Conservation (phyloP, 2,329 filamentous ascomycete genomes). For the Fusarium coicis region DNA sequence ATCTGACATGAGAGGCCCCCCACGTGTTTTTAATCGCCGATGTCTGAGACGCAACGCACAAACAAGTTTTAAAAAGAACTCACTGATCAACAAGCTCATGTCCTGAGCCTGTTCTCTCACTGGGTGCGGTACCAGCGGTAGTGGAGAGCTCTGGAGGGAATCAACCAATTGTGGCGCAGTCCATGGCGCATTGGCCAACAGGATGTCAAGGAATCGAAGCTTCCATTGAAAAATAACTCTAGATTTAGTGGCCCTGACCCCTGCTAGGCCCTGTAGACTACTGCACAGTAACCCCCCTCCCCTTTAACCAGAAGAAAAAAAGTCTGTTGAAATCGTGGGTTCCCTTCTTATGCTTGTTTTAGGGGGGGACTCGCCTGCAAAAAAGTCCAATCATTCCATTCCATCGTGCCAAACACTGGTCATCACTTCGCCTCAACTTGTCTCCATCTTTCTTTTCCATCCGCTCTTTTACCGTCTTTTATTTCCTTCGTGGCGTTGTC, state of each 20-base stretch:
- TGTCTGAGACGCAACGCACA: background rate
- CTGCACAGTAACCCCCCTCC: background rate
- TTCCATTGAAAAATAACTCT: background rate
- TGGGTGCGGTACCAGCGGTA: background rate
- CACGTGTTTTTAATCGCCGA: background rate
- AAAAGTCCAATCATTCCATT: background rate
- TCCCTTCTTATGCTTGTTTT: background rate
- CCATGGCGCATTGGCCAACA: constrained; percentile 4
- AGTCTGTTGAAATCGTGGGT: background rate
- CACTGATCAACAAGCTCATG: background rate
- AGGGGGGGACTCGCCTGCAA: background rate
- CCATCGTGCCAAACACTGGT: background rate
- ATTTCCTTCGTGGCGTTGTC: background rate
- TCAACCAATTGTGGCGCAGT: background rate
- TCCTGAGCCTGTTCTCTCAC: background rate
- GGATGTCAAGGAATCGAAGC: background rate
- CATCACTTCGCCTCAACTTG: background rate
- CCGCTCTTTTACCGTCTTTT: constrained; percentile 8
- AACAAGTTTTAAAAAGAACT: background rate
- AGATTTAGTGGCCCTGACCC: background rate
- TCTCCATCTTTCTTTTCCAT: constrained; percentile 4
- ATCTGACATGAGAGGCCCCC: background rate
- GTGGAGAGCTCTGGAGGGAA: background rate
- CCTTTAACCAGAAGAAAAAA: background rate
- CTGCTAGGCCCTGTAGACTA: background rate